Evolutionary conservation across 257 asterid genomes (phyloP), one percentile per base, ranked within the genome.

Genomic region (Craterostigma plantagineum): DNA sequence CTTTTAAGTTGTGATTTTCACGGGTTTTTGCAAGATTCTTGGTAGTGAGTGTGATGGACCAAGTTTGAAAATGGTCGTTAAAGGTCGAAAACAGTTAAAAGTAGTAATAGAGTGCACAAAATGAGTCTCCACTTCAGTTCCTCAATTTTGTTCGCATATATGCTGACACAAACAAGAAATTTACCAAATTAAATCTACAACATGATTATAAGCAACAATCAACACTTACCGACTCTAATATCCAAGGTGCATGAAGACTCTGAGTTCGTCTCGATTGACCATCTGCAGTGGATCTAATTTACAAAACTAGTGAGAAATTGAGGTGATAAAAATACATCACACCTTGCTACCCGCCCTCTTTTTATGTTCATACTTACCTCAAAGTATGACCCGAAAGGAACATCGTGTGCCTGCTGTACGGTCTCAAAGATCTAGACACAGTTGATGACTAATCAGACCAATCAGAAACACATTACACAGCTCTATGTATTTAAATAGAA

Each of bases 401-500:
- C 99, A 69, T 90, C 95, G 64, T 79, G 95, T 13, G 99, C 95
- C 72, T 77, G 99, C 46, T 83, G 99, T 64, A 73, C 92, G 46
- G 95, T 90, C 75, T 90, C 99, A 64, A 90, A 83, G 64, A 79
- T 93, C 98, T 90, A 56, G 23, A 17, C 30, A 54, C 23, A 47
- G 46, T 41, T 34, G 39, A 45, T 52, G 53, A 18, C 37, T 37
- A 47, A 43, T 11, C 47, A 46, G 13, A 27, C 9, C 4, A 8
- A 43, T 15, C 1, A 33, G 45, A 14, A 40, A n/a, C 5, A 11
- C 1, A 14, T 11, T 12, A 16, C 13, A 12, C 13, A 12, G 45
- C 3, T 41, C 3, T 14, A 12, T 3, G 10, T 14, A 12, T n/a
- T 41, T 14, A 18, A 33, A 16, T 35, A 54, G 40, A 35, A 35